phyloP scores from a whole-genome alignment of 768 basidiomycete genomes.

The Cubamyces lactineus region DNA sequence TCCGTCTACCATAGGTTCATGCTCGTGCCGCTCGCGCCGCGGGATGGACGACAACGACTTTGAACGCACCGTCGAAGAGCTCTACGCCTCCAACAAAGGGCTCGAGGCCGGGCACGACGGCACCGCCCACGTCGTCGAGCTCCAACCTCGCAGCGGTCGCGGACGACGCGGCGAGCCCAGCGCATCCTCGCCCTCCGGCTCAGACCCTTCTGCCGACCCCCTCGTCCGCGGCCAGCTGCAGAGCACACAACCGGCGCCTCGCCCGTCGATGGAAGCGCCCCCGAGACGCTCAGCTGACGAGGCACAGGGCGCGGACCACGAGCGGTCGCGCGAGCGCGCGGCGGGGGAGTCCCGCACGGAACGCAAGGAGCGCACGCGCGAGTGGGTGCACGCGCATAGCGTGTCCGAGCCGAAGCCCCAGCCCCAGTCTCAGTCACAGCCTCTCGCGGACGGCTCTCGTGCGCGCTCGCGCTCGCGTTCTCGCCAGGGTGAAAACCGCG shows the following conservation, averaged over 20 bases:
- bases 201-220: background rate
- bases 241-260: slow-evolving; percentile 17
- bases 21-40: slow-evolving; percentile 17
- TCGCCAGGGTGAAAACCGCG: background rate
- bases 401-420: slow-evolving; percentile 3
- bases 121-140: slow-evolving; percentile 18
- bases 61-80: slow-evolving; percentile 23
- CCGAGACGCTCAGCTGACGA: slow-evolving; percentile 2
- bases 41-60: slow-evolving; percentile 21
- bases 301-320: background rate
- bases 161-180: no score
- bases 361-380: slow-evolving; percentile 20
- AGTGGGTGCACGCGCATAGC: slow-evolving; percentile 24
- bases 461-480: slow-evolving; percentile 2
- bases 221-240: background rate
- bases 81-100: slow-evolving; percentile 14
- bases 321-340: slow-evolving; percentile 1
- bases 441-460: background rate
- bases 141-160: slow-evolving; percentile 6
- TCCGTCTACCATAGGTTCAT: slow-evolving; percentile 3
- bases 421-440: no score
- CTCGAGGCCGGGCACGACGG: background rate
- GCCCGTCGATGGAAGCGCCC: slow-evolving; percentile 16
- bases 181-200: background rate
- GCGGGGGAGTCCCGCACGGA: slow-evolving; percentile 13